Base-by-base conservation (phyloP, 768 basidiomycete genomes). In the Boletus vermiculosoides region DNA sequence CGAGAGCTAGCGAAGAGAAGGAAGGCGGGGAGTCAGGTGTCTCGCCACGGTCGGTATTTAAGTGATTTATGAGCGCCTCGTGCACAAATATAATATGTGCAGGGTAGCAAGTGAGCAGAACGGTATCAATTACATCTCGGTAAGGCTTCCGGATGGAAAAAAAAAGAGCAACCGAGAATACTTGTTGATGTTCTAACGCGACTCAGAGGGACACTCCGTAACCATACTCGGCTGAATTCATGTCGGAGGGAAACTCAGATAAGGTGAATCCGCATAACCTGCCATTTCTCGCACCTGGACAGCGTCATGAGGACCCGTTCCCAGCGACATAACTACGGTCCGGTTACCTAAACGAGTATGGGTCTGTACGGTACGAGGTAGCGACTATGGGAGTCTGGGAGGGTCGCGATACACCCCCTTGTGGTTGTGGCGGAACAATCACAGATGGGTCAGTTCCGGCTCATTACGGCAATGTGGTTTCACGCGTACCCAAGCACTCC, bases 41-140 rank as follows among this genome's bases (percentile, higher is more conserved):
- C 57, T 66, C 69, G 67, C 59, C 60, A 64, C 61, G 61, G 67
- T 73, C 74, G 74, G 76, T 65, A 72, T 71, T 74, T 75, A 75
- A 72, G 63, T 67, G 61, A 55, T 62, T 66, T 65, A 62, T 59
- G 41, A 52, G 59, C 55, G 71, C 73, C 73, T 74, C 70, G 66
- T 74, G 73, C 51, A 54, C 31, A 67, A 61, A 65, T 62, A 66
- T 57, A 61, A 63, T 56, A 48, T 45, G 55, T 45, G 54, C 66
- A 74, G 66, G 70, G 69, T 73, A 66, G 55, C 45, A 41, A 55
- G 47, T 50, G 52, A 59, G 59, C 63, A 58, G 49, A 40, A 70
- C 66, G 70, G 72, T 40, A 54, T 61, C 67, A 67, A 72, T 71
- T 61, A 55, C 66, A 67, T 53, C 54, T 71, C 67, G 72, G 72